Base-by-base conservation (phyloP, 257 asterid species). In the Verbascum thapsus region DNA sequence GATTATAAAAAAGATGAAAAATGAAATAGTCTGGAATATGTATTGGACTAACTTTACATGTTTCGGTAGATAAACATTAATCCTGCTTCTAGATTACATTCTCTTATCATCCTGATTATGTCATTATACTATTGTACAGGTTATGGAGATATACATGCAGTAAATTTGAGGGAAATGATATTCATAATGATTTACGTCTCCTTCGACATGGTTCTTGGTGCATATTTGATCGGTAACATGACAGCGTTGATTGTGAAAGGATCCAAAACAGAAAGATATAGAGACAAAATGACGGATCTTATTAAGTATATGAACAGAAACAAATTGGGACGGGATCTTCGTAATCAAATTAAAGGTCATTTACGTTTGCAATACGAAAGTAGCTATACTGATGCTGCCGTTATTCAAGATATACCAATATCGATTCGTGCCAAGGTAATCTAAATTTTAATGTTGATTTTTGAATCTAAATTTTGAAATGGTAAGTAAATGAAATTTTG, bases 101-200 rank as follows among this genome's bases (percentile, higher is more conserved):
- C 32, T 26, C 5, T 26, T 26, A 26, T 13, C 10, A 45, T 45
- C 22, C 22, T 13, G 51, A 5, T 8, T n/a, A n/a, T n/a, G n/a
- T n/a, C 18, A 6, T 51, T 12, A 56, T 19, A 30, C 32, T 69
- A 57, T 68, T 7, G 39, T 64, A 51, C 88, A 90, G 98, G 98
- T 53, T 92, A 92, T 78, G 98, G 98, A 70, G 98, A 92, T 63
- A 83, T 92, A 77, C 97, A 88, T 60, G 98, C 98, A 0, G 98
- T 92, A 20, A 92, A 92, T 65, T 53, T 80, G 67, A 88, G 98
- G 66, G 98, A 92, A 66, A 92, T 92, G 98, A 79, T 92, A 73
- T 92, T 92, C 73, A 66, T 92, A 37, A 92, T 92, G 97, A 74
- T 92, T 43, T 92, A 81, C 49, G 96, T 88, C 34, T 92, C 98